These are phyloP conservation scores for Backusella macrospora DNA, from an alignment of 192 early-diverging fungal genomes.

Conservation along the genomic window DNA sequence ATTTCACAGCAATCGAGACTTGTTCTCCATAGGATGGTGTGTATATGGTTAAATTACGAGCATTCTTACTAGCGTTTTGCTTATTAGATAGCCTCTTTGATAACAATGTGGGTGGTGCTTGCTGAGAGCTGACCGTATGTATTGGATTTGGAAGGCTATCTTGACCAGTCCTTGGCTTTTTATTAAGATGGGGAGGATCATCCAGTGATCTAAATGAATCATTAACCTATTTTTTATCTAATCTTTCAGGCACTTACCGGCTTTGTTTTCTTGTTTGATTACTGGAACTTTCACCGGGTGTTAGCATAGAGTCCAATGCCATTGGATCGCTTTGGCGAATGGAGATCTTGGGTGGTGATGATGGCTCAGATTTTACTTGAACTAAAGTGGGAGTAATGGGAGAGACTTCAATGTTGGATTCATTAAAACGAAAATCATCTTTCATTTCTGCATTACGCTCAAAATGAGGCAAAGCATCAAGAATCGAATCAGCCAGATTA, in stretches of 20 bases:
- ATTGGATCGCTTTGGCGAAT: slow-evolving; percentile 24
- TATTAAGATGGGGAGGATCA: slow-evolving; percentile 13
- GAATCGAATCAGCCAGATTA: slow-evolving; percentile 12
- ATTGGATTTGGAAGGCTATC: slow-evolving; percentile 9
- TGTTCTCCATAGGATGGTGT: slow-evolving; percentile 54
- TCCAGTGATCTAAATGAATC: slow-evolving; percentile 6
- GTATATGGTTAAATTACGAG: slow-evolving; percentile 50
- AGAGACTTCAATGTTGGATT: background rate
- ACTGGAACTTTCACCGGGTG: slow-evolving; percentile 5
- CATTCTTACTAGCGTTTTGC: slow-evolving; percentile 39
- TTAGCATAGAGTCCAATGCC: slow-evolving; percentile 34
- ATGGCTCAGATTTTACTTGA: slow-evolving; percentile 28
- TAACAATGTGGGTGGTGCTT: background rate
- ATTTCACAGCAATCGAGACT: slow-evolving; percentile 43
- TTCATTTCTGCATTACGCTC: background rate
- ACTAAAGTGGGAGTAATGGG: background rate
- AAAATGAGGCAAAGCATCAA: background rate
- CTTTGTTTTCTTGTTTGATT: background rate
- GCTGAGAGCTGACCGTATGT: slow-evolving; percentile 25
- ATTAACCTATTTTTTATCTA: slow-evolving; percentile 25
- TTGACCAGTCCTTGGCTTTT: slow-evolving; percentile 17
- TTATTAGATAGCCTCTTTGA: slow-evolving; percentile 42
- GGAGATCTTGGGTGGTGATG: slow-evolving; percentile 21
- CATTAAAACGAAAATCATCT: background rate
- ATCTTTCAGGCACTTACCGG: slow-evolving; percentile 20